These are phyloP conservation scores for Fusarium mexicanum DNA, from an alignment of 2,329 filamentous ascomycete genomes.

Conservation along the genomic window DNA sequence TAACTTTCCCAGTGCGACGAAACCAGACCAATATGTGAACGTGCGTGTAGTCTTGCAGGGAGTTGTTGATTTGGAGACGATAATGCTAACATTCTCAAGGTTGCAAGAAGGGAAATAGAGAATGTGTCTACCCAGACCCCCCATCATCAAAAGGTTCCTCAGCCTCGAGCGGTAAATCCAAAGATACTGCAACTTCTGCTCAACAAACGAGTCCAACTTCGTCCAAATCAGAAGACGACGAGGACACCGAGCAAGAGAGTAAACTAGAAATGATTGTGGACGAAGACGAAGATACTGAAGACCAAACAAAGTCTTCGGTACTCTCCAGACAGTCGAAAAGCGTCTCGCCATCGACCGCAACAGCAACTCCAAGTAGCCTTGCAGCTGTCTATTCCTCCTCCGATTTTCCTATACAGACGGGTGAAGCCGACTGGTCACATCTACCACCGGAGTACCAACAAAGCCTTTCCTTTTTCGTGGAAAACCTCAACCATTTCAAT, in stretches of 20 bases:
- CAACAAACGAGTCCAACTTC: conserved; percentile 62
- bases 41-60: conserved; percentile 53
- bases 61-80: neutral
- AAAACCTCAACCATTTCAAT: conserved; percentile 82
- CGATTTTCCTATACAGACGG: conserved; percentile 39
- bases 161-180: conserved; percentile 44
- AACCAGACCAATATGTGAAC: conserved; percentile 83
- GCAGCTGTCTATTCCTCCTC: conserved; percentile 44
- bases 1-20: conserved; percentile 80
- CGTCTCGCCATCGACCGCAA: conserved; percentile 63
- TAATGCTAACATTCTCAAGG: conserved; percentile 59
- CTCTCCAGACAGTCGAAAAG: conserved; percentile 54
- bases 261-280: conserved; percentile 65
- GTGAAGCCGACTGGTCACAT: conserved; percentile 61
- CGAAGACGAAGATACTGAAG: conserved; percentile 59
- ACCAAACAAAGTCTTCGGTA: conserved; percentile 28
- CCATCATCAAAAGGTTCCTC: conserved; percentile 55
- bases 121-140: conserved; percentile 88
- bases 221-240: conserved; percentile 63
- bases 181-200: conserved; percentile 49
- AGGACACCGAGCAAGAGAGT: conserved; percentile 52
- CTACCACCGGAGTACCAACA: conserved; percentile 77
- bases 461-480: conserved; percentile 81
- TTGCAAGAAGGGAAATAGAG: conserved; percentile 89
- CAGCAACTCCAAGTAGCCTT: conserved; percentile 47